Evolutionary conservation across 2,329 filamentous ascomycete species (phyloP).

Genomic region (Malbranchea cinnamomea): DNA sequence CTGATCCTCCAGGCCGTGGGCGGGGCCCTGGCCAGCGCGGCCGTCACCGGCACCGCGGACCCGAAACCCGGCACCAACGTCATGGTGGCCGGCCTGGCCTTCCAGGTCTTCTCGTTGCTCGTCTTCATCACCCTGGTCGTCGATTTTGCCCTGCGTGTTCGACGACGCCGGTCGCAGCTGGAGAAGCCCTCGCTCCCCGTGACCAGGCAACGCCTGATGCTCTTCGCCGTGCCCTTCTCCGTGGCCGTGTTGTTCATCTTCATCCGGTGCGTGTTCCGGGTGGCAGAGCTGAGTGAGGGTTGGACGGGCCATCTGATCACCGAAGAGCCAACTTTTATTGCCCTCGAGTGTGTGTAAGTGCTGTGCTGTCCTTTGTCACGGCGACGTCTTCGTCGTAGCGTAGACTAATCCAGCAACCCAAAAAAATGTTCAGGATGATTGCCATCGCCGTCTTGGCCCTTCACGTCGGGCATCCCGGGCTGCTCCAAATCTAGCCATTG

Average conservation of each 20-base stretch:
- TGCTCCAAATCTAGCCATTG: too few relatives aligned
- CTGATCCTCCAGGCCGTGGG: constrained; percentile 29
- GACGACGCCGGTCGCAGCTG: not conserved
- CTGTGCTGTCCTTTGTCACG: not conserved
- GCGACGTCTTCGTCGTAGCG: not conserved
- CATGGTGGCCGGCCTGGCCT: constrained; percentile 25
- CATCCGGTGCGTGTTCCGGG: constrained; percentile 49
- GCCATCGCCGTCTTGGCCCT: constrained; percentile 6
- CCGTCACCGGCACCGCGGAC: constrained; percentile 8
- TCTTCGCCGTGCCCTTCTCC: constrained; percentile 40
- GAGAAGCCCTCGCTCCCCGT: constrained; percentile 1
- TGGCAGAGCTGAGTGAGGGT: constrained; percentile 50
- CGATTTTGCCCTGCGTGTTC: constrained; percentile 16
- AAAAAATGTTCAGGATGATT: constrained; percentile 7
- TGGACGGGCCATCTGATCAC: constrained; percentile 46
- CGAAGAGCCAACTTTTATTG: constrained; percentile 41
- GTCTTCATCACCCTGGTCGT: constrained; percentile 17
- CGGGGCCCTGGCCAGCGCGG: constrained; percentile 20
- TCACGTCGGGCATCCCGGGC: constrained; percentile 7
- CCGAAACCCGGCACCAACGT: constrained; percentile 22
- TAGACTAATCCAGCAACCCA: too few relatives aligned
- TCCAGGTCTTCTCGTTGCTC: constrained; percentile 27
- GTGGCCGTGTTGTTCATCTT: constrained; percentile 50
- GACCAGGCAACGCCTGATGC: not conserved
- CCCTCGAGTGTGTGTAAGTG: constrained; percentile 35